Conservation (phyloP, 495 filamentous ascomycete species). For the Podospora sp. region DNA sequence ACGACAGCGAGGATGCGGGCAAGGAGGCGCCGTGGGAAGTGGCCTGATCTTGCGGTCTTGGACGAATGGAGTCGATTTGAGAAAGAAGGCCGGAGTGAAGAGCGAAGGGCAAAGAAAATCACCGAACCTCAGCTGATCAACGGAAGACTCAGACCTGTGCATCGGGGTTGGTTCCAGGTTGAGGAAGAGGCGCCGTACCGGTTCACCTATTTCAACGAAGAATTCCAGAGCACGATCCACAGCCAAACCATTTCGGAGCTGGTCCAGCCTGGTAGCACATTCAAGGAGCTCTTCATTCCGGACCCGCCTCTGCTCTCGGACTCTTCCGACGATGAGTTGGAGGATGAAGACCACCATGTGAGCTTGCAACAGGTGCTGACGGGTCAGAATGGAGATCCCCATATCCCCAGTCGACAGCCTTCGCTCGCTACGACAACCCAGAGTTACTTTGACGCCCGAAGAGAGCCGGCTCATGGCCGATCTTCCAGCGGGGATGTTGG, state of each 20-base stretch:
- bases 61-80: conserved; percentile 92
- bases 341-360: conserved; percentile 45
- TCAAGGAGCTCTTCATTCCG: conserved; percentile 77
- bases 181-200: conserved; percentile 92
- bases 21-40: conserved; percentile 58
- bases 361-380: conserved; percentile 29
- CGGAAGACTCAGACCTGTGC: conserved; percentile 77
- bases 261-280: conserved; percentile 78
- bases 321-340: conserved; percentile 63
- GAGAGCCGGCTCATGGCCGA: conserved; percentile 16
- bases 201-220: conserved; percentile 98
- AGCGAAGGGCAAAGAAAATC: conserved; percentile 86
- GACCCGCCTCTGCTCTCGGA: conserved; percentile 57
- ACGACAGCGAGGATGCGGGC: conserved; percentile 42
- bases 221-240: conserved; percentile 91
- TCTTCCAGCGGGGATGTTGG: conserved; percentile 15
- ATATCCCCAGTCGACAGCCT: conserved; percentile 39
- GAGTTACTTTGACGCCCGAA: conserved; percentile 25
- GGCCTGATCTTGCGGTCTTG: conserved; percentile 67
- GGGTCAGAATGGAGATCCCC: conserved; percentile 33
- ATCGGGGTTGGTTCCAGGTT: conserved; percentile 81
- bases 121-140: conserved; percentile 90
- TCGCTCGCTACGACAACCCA: conserved; percentile 37
- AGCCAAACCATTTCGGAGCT: conserved; percentile 92
- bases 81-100: conserved; percentile 86